These are phyloP conservation scores for Aspergillus bertholletiae DNA, from an alignment of 495 filamentous ascomycete species.

Conservation along the genomic window DNA sequence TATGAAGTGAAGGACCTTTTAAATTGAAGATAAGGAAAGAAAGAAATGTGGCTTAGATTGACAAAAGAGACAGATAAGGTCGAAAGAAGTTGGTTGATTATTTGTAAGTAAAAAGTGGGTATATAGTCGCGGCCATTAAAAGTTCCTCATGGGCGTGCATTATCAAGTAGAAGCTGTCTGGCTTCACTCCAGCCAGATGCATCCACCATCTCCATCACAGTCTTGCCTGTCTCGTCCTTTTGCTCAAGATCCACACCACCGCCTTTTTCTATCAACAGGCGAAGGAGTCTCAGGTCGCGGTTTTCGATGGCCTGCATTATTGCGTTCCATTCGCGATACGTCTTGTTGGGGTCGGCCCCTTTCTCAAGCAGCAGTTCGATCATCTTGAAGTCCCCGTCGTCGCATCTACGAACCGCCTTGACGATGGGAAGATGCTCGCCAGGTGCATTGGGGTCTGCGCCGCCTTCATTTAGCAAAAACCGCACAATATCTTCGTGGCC, in stretches of 20 bases:
- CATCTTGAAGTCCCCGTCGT: slow-evolving; percentile 41
- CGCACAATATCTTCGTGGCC: slow-evolving; percentile 43
- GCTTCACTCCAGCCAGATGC: slow-evolving; percentile 18
- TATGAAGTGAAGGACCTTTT: too few relatives aligned
- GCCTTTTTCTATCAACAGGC: slow-evolving; percentile 40
- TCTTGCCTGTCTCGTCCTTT: slow-evolving; percentile 17
- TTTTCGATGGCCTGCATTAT: slow-evolving; percentile 39
- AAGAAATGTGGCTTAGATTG: too few relatives aligned
- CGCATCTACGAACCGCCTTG: slow-evolving; percentile 47
- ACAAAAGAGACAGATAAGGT: too few relatives aligned
- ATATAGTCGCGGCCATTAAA: too few relatives aligned
- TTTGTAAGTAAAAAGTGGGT: too few relatives aligned
- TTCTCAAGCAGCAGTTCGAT: slow-evolving; percentile 46
- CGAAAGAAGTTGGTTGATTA: too few relatives aligned
- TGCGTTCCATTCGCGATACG: slow-evolving; percentile 53
- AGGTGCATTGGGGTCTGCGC: slow-evolving; percentile 49
- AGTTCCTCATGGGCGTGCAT: too few relatives aligned
- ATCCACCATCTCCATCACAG: slow-evolving; percentile 19
- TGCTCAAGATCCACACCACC: slow-evolving; percentile 34
- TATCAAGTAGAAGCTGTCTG: slow-evolving; percentile 8
- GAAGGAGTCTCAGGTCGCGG: slow-evolving; percentile 35
- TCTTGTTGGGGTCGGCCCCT: slow-evolving; percentile 52
- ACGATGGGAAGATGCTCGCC: slow-evolving; percentile 54
- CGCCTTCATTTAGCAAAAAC: slow-evolving; percentile 46
- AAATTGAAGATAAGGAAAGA: too few relatives aligned